Conservation (phyloP, 164 flowering plant species). For the Protea cynaroides region DNA sequence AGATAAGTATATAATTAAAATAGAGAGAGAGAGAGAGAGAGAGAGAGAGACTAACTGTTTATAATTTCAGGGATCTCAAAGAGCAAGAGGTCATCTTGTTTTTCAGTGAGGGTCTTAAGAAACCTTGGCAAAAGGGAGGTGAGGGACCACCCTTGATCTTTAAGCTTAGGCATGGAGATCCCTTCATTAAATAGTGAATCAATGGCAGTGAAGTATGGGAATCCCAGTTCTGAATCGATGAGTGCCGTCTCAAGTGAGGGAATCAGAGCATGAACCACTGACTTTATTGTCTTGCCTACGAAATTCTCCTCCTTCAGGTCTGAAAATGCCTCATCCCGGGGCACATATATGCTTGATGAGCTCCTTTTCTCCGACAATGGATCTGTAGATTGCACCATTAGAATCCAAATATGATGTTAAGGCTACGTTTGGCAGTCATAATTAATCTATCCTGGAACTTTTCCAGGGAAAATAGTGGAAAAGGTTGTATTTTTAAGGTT, state of each 20-base stretch:
- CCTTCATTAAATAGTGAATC: constrained; percentile 31
- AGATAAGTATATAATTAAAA: too few relatives aligned
- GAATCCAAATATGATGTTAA: neutral
- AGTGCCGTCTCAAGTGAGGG: constrained; percentile 17
- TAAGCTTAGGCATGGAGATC: constrained; percentile 6
- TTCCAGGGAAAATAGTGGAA: too few relatives aligned
- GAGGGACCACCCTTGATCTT: constrained; percentile 1
- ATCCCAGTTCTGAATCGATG: constrained; percentile 15
- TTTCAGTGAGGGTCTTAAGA: constrained; percentile 11
- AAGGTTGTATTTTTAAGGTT: too few relatives aligned
- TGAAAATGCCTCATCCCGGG: constrained; percentile 37
- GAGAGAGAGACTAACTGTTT: constrained; percentile 10
- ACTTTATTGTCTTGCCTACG: constrained; percentile 4
- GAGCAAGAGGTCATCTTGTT: constrained; percentile 19
- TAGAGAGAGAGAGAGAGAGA: too few relatives aligned
- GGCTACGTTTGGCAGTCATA: neutral
- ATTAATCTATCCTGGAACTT: constrained; percentile 11
- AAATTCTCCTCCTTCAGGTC: constrained; percentile 23
- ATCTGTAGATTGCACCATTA: constrained; percentile 16
- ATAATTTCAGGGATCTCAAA: constrained; percentile 33
- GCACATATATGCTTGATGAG: constrained; percentile 26
- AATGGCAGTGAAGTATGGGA: constrained; percentile 31
- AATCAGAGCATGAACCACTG: constrained; percentile 21
- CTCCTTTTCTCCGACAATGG: constrained; percentile 24
- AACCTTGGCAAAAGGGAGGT: constrained; percentile 15